These are phyloP conservation scores for Fusarium anthophilum DNA, from an alignment of 2,329 filamentous ascomycete species.

Conservation along the genomic window DNA sequence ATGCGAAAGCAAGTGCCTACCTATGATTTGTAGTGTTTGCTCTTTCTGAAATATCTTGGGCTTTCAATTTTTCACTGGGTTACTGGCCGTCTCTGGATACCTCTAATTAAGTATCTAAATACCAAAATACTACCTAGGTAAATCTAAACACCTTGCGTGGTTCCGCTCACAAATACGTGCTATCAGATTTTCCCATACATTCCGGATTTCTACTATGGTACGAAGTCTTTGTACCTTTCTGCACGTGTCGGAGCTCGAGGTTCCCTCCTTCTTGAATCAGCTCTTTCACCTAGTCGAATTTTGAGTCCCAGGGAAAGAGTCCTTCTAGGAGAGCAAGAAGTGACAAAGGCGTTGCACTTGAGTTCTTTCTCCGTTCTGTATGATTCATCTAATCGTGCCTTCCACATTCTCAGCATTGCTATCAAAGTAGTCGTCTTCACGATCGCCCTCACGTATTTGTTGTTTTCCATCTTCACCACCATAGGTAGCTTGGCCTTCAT, in stretches of 20 bases:
- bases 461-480: slow-evolving; percentile 20
- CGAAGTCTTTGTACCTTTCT: not conserved
- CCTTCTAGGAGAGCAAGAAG: not conserved
- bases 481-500: slow-evolving; percentile 29
- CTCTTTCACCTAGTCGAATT: not conserved
- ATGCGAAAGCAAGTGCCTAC: not conserved
- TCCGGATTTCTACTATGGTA: not conserved
- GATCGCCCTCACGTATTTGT: not conserved
- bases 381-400: not conserved
- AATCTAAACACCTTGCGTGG: not conserved
- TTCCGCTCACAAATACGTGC: not conserved
- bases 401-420: not conserved
- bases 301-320: not conserved
- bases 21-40: not conserved
- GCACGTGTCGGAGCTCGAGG: not conserved
- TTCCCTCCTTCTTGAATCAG: not conserved
- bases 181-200: not conserved
- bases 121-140: not conserved
- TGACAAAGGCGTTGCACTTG: not conserved
- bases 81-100: slow-evolving; percentile 18
- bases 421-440: not conserved
- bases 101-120: slow-evolving; percentile 6
- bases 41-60: not conserved
- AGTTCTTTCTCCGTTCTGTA: not conserved
- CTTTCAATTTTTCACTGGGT: slow-evolving; percentile 2